phyloP scores from a whole-genome alignment of 805 yeast genomes.

The Aciculoconidium aculeatum region DNA sequence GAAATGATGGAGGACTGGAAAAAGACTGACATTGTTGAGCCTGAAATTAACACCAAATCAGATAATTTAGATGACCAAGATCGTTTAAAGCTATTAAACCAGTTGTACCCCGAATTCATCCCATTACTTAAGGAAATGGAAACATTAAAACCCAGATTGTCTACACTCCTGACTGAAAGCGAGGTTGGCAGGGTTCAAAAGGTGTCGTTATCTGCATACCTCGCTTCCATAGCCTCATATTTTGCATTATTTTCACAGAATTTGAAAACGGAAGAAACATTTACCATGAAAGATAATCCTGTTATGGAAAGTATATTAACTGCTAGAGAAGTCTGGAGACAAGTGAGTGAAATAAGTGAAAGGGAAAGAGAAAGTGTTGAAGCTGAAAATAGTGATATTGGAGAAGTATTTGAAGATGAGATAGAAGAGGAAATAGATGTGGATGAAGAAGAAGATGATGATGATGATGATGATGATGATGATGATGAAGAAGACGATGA shows the following conservation, averaged over 20 bases:
- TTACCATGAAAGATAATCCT: constrained; percentile 76
- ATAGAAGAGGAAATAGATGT: constrained; percentile 14
- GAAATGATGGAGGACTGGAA: constrained; percentile 79
- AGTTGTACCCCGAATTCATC: constrained; percentile 75
- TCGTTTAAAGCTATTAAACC: constrained; percentile 47
- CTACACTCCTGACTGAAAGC: constrained; percentile 8
- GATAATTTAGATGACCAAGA: constrained; percentile 44
- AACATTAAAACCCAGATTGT: constrained; percentile 35
- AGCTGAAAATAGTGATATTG: constrained; percentile 16
- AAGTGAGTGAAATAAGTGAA: constrained; percentile 53
- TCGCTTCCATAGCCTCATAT: constrained; percentile 74
- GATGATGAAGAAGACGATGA: constrained; percentile 16
- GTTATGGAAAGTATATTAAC: constrained; percentile 83
- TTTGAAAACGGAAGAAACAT: constrained; percentile 47
- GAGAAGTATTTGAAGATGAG: constrained; percentile 16
- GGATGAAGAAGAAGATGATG: constrained; percentile 17
- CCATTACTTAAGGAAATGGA: constrained; percentile 66
- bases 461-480: constrained; percentile 11
- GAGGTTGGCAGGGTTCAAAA: constrained; percentile 42
- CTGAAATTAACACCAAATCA: constrained; percentile 17
- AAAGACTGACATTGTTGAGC: constrained; percentile 45
- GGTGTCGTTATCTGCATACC: constrained; percentile 70
- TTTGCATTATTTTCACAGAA: constrained; percentile 66
- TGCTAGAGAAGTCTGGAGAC: constrained; percentile 85
- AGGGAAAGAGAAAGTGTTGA: constrained; percentile 9